Evolutionary conservation across 2,329 filamentous ascomycete species (phyloP), one percentile per base, ranked within the genome.

Genomic region (Ceratocystiopsis sp.): DNA sequence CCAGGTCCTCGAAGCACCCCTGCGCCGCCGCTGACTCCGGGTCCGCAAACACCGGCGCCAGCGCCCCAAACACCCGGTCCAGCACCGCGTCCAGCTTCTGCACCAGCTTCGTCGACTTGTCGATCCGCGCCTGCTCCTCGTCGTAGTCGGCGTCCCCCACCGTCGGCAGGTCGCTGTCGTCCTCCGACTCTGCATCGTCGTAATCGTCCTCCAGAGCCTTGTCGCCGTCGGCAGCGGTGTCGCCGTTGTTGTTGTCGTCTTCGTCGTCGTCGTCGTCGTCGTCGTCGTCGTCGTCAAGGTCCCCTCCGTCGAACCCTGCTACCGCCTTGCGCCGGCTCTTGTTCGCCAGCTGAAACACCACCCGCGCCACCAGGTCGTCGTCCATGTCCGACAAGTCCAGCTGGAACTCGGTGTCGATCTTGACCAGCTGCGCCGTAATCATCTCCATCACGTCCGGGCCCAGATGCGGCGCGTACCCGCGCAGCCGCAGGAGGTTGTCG

Each of bases 341-440:
- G 15, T 17, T 36, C 37, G 60, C 57, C 16, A 71, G 58, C 41
- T 68, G 73, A 55, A 69, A 67, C 41, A 83, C 69, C 16, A 89
- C 73, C 42, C 78, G 75, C 19, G 86, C 77, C 43, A 85, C 82
- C 11, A 85, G 69, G 44, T 93, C 84, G 49, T 96, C 89, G 48
- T 95, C 89, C 48, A 94, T 65, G 52, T 96, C 87, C 49, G 96
- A 86, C 54, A 96, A 66, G 54, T 96, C 87, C 41, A 87, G 74
- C 60, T 95, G 89, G 59, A 96, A 91, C 57, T 95, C 84, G 1
- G 93, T 85, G 57, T 98, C 91, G 46, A 96, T 84, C 61, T 91
- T 91, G 54, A 96, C 84, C 9, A 96, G 69, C 48, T 84, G 79
- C 52, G 89, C 82, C 37, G 86, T 80, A 40, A 96, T 80, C 13